Evolutionary conservation across 495 filamentous ascomycete species (phyloP).

Genomic region (Penicillium samsonianum): DNA sequence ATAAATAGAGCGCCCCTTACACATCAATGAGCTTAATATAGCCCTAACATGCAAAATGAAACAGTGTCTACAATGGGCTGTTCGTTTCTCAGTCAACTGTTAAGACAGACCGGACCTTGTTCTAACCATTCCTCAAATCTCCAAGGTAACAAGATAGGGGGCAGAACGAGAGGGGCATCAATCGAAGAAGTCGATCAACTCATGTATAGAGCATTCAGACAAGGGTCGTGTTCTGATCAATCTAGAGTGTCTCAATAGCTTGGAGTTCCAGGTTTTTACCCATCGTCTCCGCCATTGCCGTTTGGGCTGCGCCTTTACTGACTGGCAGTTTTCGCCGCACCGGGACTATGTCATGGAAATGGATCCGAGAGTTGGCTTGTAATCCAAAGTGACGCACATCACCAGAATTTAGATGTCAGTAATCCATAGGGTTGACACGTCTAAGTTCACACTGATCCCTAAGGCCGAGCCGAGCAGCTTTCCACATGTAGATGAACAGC

Average conservation of each 20-base stretch:
- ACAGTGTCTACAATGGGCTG: not conserved
- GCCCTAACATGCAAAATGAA: slow-evolving; percentile 15
- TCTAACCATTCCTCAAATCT: not conserved
- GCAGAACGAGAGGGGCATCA: slow-evolving; percentile 8
- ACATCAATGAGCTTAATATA: slow-evolving; percentile 22
- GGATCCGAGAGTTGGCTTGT: not conserved
- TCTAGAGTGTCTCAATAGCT: not conserved
- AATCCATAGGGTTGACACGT: not conserved
- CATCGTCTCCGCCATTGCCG: not conserved
- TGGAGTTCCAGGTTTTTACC: not conserved
- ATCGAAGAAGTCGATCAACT: slow-evolving; percentile 8
- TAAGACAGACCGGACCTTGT: not conserved
- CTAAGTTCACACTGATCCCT: not conserved
- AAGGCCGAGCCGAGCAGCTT: not conserved
- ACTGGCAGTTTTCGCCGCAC: not conserved
- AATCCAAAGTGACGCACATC: not conserved
- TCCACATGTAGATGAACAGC: not conserved
- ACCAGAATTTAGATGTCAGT: not conserved
- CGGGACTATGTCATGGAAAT: too few species aligned
- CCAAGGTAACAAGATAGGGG: slow-evolving; percentile 8
- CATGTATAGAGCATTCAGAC: not conserved
- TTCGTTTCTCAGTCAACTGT: slow-evolving; percentile 5
- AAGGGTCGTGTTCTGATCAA: slow-evolving; percentile 4
- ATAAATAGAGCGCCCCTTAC: slow-evolving; percentile 14
- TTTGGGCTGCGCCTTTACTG: not conserved